Percentiles rank a stretch among this genome's conserved stretches.
Conservation (phyloP, 129 eudicot genomes). For the Saposhnikovia divaricata region DNA sequence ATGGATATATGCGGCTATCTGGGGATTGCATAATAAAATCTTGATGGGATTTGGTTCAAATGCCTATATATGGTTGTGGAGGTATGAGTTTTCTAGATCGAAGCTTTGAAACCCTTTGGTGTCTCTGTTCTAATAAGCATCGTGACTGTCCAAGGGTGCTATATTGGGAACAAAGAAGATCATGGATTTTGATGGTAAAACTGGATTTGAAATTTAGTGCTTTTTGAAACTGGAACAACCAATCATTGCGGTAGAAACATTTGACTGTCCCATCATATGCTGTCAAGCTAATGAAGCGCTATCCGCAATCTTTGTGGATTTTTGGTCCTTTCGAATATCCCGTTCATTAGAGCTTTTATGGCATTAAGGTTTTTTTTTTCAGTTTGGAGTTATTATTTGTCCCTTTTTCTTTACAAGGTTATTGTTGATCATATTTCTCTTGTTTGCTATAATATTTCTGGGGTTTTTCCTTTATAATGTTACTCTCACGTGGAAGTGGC, state of each 20-base stretch:
- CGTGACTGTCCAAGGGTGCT: slow-evolving; percentile 68
- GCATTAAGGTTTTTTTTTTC: neutral
- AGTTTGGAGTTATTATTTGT: slow-evolving; percentile 16
- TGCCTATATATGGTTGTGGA: slow-evolving; percentile 62
- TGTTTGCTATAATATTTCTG: slow-evolving; percentile 31
- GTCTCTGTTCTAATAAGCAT: slow-evolving; percentile 60
- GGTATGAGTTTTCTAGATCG: slow-evolving; percentile 60
- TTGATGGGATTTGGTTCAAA: slow-evolving; percentile 54
- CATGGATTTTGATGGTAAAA: slow-evolving; percentile 64
- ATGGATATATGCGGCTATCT: slow-evolving; percentile 61
- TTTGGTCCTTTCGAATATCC: slow-evolving; percentile 18
- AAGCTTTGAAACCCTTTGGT: slow-evolving; percentile 37
- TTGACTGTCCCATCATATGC: slow-evolving; percentile 19
- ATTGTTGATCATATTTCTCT: neutral
- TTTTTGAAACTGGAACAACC: slow-evolving; percentile 24
- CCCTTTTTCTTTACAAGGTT: slow-evolving; percentile 12
- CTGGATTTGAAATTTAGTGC: slow-evolving; percentile 65
- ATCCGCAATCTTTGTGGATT: slow-evolving; percentile 26
- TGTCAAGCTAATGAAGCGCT: slow-evolving; percentile 39
- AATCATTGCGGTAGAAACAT: slow-evolving; percentile 28
- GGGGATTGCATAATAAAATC: slow-evolving; percentile 82
- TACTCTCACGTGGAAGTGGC: slow-evolving; percentile 67
- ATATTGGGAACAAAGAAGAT: slow-evolving; percentile 60
- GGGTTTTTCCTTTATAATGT: slow-evolving; percentile 28
- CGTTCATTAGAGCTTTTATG: slow-evolving; percentile 20